These are phyloP conservation scores for Pseudonitzschia pungens DNA, from an alignment of 108 stramenopile species.

Conservation along the genomic window DNA sequence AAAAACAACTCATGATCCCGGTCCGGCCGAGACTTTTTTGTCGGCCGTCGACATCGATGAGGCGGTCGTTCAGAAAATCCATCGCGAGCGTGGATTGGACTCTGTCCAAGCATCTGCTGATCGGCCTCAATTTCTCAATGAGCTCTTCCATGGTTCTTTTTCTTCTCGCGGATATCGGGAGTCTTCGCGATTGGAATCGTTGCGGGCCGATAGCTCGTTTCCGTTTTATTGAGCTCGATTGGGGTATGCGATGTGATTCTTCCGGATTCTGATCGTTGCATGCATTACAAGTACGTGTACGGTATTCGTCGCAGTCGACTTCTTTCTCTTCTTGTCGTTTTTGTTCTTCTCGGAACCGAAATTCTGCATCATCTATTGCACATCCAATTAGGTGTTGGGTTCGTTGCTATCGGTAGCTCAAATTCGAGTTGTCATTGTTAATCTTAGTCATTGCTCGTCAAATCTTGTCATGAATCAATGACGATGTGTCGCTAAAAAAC, in stretches of 20 bases:
- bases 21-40: slow-evolving; percentile 43
- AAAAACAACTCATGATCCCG: slow-evolving; percentile 42
- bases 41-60: slow-evolving; percentile 11
- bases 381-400: too few species aligned
- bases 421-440: too few species aligned
- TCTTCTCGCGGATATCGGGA: background rate
- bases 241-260: too few species aligned
- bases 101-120: slow-evolving; percentile 19
- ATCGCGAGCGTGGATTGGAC: slow-evolving; percentile 63
- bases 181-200: background rate
- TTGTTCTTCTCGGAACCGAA: too few species aligned
- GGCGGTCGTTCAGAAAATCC: slow-evolving; percentile 46
- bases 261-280: background rate
- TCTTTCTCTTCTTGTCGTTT: too few species aligned
- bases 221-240: too few species aligned
- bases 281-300: background rate
- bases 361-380: too few species aligned
- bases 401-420: too few species aligned
- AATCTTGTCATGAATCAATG: too few species aligned
- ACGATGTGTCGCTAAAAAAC: too few species aligned
- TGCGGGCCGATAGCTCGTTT: background rate
- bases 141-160: slow-evolving; percentile 18
- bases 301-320: too few species aligned
- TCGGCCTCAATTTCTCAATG: slow-evolving; percentile 20
- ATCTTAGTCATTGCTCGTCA: too few species aligned